These are phyloP conservation scores for Paxillus involutus DNA, from an alignment of 768 basidiomycete species.

Conservation along the genomic window DNA sequence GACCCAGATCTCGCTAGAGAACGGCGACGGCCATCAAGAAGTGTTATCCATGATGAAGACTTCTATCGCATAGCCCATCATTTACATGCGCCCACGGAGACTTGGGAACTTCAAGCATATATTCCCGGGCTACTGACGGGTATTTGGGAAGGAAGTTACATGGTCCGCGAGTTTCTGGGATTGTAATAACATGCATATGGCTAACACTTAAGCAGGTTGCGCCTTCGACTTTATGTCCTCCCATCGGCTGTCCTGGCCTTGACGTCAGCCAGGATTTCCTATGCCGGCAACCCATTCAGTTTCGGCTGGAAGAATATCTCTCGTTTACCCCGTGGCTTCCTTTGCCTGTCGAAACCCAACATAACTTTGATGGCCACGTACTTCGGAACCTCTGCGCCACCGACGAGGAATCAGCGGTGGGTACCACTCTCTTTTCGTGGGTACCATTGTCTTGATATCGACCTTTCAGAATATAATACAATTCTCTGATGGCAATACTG, in stretches of 20 bases:
- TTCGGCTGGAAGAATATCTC: slow-evolving; percentile 44
- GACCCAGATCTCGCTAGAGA: slow-evolving; percentile 30
- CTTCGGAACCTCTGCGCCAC: slow-evolving; percentile 20
- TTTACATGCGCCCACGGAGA: slow-evolving; percentile 13
- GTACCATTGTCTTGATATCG: slow-evolving; percentile 22
- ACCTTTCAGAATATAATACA: slow-evolving; percentile 17
- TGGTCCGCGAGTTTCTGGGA: slow-evolving; percentile 40
- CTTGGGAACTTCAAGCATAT: slow-evolving; percentile 31
- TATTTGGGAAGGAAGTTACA: slow-evolving; percentile 60
- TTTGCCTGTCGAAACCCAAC: slow-evolving; percentile 21
- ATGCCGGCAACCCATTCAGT: slow-evolving; percentile 51
- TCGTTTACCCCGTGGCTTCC: slow-evolving; percentile 41
- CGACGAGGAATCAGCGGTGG: slow-evolving; percentile 24
- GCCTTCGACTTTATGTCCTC: slow-evolving; percentile 17
- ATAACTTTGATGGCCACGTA: slow-evolving; percentile 22
- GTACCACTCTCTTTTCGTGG: slow-evolving; percentile 9
- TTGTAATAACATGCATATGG: slow-evolving; percentile 8
- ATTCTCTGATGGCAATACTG: slow-evolving; percentile 28
- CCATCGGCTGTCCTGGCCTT: slow-evolving; percentile 7
- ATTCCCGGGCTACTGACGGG: slow-evolving; percentile 51
- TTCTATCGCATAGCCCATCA: slow-evolving; percentile 34
- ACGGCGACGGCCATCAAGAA: slow-evolving; percentile 34
- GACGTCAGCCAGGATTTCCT: slow-evolving; percentile 33
- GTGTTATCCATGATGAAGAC: slow-evolving; percentile 35
- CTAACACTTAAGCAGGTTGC: slow-evolving; percentile 27